Percentiles rank a stretch among this genome's conserved stretches.
phyloP scores from a whole-genome alignment of 805 yeast genomes.

The Candida golubevii region DNA sequence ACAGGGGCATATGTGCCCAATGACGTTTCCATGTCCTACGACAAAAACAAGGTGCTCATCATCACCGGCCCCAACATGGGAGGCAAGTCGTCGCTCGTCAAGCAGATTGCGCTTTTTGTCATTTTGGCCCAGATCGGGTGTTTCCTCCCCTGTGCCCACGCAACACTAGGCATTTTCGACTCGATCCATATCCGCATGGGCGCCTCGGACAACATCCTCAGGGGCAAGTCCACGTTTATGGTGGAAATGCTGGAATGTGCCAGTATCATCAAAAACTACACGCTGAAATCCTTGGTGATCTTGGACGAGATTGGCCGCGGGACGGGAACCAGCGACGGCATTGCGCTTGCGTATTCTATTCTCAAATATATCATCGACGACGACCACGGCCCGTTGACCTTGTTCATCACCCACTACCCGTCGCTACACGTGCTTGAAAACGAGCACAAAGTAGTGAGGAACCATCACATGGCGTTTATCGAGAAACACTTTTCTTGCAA shows the following conservation, averaged over 20 bases:
- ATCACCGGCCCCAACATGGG: slow-evolving; percentile 91
- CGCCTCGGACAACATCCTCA: slow-evolving; percentile 70
- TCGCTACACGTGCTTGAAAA: slow-evolving; percentile 51
- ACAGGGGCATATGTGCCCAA: slow-evolving; percentile 57
- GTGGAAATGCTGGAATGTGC: slow-evolving; percentile 68
- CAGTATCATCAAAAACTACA: slow-evolving; percentile 48
- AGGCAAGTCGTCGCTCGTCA: slow-evolving; percentile 74
- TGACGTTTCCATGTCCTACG: slow-evolving; percentile 46
- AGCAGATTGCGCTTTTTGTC: slow-evolving; percentile 65
- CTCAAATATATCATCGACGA: slow-evolving; percentile 50
- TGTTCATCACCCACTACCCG: slow-evolving; percentile 86
- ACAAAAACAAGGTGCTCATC: slow-evolving; percentile 50
- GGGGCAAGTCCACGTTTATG: slow-evolving; percentile 81
- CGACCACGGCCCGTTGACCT: slow-evolving; percentile 45
- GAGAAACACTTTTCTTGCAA: slow-evolving; percentile 29
- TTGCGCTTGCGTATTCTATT: slow-evolving; percentile 73
- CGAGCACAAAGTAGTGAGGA: slow-evolving; percentile 41
- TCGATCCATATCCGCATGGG: slow-evolving; percentile 81
- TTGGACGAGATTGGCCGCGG: slow-evolving; percentile 84
- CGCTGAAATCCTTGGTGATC: slow-evolving; percentile 56
- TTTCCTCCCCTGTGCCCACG: slow-evolving; percentile 62
- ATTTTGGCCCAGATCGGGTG: slow-evolving; percentile 78
- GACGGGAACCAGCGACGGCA: slow-evolving; percentile 69
- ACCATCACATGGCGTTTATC: slow-evolving; percentile 69
- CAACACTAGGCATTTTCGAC: slow-evolving; percentile 66